Evolutionary conservation across 2,329 filamentous ascomycete genomes (phyloP).

Genomic region (Thermothelomyces thermophilus): DNA sequence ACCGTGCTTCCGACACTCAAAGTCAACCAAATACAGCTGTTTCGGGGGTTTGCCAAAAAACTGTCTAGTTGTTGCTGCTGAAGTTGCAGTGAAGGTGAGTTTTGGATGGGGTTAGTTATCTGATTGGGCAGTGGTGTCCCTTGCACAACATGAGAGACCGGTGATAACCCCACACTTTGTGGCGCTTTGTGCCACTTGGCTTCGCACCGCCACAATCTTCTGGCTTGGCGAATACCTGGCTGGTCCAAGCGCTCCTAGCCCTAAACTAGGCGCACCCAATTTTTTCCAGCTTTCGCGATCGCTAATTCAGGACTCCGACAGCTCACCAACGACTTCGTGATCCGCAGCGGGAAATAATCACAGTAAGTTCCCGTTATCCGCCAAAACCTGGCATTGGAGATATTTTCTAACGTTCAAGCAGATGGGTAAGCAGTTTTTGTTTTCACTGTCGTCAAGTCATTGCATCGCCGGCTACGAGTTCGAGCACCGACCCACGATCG

Average conservation of each 20-base stretch:
- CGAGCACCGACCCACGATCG: not conserved
- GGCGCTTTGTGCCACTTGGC: not conserved
- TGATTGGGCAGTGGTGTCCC: too few relatives aligned
- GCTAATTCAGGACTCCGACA: constrained; percentile 30
- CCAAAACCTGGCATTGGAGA: not conserved
- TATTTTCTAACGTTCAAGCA: constrained; percentile 29
- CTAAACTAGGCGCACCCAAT: constrained; percentile 27
- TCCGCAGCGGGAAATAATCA: constrained; percentile 37
- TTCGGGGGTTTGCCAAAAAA: too few relatives aligned
- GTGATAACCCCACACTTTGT: constrained; percentile 11
- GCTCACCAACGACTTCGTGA: constrained; percentile 35
- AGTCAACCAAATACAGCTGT: too few relatives aligned
- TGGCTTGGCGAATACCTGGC: constrained; percentile 4
- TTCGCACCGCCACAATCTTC: constrained; percentile 20
- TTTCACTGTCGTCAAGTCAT: not conserved
- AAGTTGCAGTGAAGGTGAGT: not conserved
- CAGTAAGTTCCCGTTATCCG: constrained; percentile 36
- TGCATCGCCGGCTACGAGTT: constrained; percentile 11
- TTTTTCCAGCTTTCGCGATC: constrained; percentile 24
- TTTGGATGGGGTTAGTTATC: not conserved
- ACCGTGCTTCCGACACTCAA: too few relatives aligned
- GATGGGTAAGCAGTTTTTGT: constrained; percentile 53
- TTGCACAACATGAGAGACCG: too few relatives aligned
- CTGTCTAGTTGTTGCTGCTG: too few relatives aligned
- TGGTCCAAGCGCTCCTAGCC: constrained; percentile 24